phyloP scores from a whole-genome alignment of 148 eudicot genomes.

The Rhododendron ovatum region DNA sequence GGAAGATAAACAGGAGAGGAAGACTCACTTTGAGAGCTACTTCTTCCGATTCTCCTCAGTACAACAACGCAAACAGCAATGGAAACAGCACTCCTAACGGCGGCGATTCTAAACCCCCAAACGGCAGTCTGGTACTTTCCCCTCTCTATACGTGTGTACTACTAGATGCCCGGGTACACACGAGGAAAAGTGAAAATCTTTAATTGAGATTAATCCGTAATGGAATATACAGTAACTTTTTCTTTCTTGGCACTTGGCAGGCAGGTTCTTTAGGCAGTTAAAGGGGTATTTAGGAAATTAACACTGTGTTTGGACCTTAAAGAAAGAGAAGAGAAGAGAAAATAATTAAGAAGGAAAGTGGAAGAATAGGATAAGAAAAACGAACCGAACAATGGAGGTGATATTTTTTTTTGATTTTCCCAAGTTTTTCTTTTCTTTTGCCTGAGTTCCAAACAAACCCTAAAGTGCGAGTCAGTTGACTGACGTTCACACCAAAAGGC shows the following conservation, averaged over 20 bases:
- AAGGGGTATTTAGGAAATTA: neutral
- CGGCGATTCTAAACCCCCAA: constrained; percentile 40
- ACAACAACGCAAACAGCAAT: neutral
- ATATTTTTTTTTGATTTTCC: too few relatives aligned
- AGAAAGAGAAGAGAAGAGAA: neutral
- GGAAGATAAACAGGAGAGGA: constrained; percentile 1
- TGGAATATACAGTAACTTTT: neutral
- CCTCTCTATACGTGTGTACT: neutral
- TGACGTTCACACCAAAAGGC: neutral
- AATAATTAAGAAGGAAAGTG: neutral
- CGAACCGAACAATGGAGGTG: neutral
- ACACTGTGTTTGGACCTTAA: neutral
- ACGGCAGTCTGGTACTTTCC: constrained; percentile 34
- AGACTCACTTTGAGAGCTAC: constrained; percentile 12
- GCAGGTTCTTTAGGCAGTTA: neutral
- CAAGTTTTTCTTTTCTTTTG: neutral
- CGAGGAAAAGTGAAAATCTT: neutral
- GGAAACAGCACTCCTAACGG: constrained; percentile 7
- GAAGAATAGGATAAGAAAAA: neutral
- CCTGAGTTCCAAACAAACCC: neutral
- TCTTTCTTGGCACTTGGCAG: neutral
- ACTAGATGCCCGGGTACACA: neutral
- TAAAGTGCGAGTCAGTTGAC: neutral
- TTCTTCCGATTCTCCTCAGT: constrained; percentile 14
- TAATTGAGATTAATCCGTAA: neutral